Evolutionary conservation across 768 basidiomycete species (phyloP), one percentile per base, ranked within the genome.

Genomic region (Boletus vinaceobasis): DNA sequence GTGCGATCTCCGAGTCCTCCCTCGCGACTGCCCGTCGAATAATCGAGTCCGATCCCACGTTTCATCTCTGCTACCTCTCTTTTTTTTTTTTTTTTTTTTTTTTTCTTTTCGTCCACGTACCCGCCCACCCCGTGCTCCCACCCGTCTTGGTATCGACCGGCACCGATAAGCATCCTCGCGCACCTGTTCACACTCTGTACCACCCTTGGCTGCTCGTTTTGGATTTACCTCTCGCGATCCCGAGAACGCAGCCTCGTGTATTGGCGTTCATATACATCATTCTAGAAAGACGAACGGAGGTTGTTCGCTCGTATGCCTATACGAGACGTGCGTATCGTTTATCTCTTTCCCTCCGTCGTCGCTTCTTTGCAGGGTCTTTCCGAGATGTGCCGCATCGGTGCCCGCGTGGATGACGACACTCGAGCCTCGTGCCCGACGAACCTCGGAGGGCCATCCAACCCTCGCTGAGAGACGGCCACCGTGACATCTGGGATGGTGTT

Each of bases 361-460:
- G 26, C 54, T 55, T 37, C 36, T 55, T 17, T 21, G 13, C 56
- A 57, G 56, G 56, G 56, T 50, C 56, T 17, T 38, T 7, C 44
- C 38, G 35, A 14, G 29, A 42, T 36, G 55, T 40, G 21, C 32
- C 26, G 15, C 13, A 14, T 14, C 44, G 19, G 19, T 35, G 19
- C 15, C 14, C 21, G 15, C 23, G 46, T 11, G 32, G 33, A 50
- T 52, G 11, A 51, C 51, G 49, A 51, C n/a, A 37, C 19, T 15
- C 35, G 35, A 23, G 51, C 51, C 51, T 54, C 53, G 53, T 54
- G 53, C 11, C 53, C 51, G n/a, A 33, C 49, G 37, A 52, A 46
- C 32, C 27, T 38, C 31, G 44, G n/a, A 47, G 5, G 8, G 29
- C 43, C 42, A 50, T 32, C 49, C 31, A 33, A 17, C 17, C 21